These are phyloP conservation scores for Naganishia sp. DNA, from an alignment of 1,284 basidiomycete genomes.

Conservation along the genomic window DNA sequence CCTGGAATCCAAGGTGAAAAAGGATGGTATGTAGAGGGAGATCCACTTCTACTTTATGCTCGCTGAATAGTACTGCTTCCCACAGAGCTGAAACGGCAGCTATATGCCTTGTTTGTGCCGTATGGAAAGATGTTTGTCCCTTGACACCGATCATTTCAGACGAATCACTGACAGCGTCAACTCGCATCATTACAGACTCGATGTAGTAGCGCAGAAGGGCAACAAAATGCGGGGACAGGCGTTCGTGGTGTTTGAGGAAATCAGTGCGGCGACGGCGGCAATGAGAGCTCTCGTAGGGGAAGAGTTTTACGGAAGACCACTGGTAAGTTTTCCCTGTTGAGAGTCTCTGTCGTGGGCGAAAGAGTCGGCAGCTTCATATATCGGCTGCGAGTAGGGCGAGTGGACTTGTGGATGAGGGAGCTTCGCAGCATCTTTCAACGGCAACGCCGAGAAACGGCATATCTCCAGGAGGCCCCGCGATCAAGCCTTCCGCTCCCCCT, in stretches of 20 bases:
- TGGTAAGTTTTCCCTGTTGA: conserved; percentile 61
- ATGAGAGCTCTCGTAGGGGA: conserved; percentile 87
- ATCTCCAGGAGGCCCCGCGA: too few species aligned
- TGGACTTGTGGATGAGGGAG: too few species aligned
- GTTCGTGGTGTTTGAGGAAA: conserved; percentile 91
- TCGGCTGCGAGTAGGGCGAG: too few species aligned
- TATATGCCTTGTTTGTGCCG: conserved; percentile 87
- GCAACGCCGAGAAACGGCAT: too few species aligned
- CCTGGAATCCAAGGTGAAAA: conserved; percentile 91
- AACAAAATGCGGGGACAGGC: conserved; percentile 90
- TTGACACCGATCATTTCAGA: not conserved
- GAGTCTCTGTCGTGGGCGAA: too few species aligned
- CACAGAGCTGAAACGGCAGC: conserved; percentile 73
- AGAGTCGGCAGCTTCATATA: too few species aligned
- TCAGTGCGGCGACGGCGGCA: conserved; percentile 83
- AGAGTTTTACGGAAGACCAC: conserved; percentile 86
- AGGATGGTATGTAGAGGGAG: conserved; percentile 60
- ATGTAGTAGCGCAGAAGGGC: conserved; percentile 86
- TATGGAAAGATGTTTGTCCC: conserved; percentile 73
- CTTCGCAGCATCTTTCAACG: too few species aligned
- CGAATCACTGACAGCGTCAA: not conserved
- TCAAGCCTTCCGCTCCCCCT: too few species aligned
- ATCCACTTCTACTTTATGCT: not conserved
- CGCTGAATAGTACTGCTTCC: not conserved
- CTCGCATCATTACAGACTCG: conserved; percentile 59